Conservation (phyloP, 2,329 filamentous ascomycete genomes). For the Albifimbria verrucaria region DNA sequence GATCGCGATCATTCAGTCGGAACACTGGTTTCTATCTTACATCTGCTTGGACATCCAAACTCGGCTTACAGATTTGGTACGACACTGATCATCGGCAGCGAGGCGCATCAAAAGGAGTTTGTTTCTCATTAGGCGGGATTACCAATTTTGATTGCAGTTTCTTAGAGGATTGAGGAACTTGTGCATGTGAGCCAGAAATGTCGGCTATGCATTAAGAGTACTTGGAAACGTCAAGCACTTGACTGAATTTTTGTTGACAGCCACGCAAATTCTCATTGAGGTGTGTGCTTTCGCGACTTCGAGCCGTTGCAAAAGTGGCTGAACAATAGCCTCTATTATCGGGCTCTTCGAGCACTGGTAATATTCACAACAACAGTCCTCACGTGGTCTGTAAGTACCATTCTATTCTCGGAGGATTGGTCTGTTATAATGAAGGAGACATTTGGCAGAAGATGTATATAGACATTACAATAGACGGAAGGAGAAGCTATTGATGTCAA, state of each 20-base stretch:
- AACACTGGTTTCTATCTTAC: constrained; percentile 6
- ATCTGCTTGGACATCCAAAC: constrained; percentile 16
- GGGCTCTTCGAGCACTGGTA: too few relatives aligned
- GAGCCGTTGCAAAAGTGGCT: too few relatives aligned
- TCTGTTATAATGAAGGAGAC: too few relatives aligned
- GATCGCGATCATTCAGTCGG: neutral
- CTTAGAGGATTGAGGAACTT: neutral
- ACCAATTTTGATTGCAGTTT: constrained; percentile 7
- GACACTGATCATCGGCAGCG: constrained; percentile 28
- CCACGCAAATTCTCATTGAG: too few relatives aligned
- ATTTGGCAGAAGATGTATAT: too few relatives aligned
- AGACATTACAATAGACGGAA: too few relatives aligned
- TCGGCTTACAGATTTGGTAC: constrained; percentile 20
- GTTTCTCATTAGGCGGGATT: constrained; percentile 17
- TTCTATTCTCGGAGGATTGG: too few relatives aligned
- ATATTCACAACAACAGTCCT: too few relatives aligned
- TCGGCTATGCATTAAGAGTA: neutral
- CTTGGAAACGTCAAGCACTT: neutral
- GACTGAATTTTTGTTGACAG: neutral
- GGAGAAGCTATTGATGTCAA: too few relatives aligned
- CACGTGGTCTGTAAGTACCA: too few relatives aligned
- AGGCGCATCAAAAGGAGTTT: constrained; percentile 27
- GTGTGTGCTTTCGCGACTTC: too few relatives aligned
- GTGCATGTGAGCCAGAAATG: constrained; percentile 5
- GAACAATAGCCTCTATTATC: too few relatives aligned